phyloP scores from a whole-genome alignment of 106 monocot species.

The Allium fistulosum region DNA sequence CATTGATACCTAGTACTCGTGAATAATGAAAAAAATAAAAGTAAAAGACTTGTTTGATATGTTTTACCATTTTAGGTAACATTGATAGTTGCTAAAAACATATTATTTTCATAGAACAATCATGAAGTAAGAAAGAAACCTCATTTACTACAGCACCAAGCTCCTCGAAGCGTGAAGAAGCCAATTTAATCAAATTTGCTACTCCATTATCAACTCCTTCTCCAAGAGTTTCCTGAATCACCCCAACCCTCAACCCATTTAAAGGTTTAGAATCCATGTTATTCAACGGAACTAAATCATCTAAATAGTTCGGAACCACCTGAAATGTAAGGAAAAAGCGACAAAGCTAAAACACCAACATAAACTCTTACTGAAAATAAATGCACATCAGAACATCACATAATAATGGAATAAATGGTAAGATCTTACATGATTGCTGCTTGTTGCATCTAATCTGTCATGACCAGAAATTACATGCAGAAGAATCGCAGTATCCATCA shows the following conservation, averaged over 20 bases:
- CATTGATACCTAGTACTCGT: constrained; percentile 62
- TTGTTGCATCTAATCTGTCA: constrained; percentile 81
- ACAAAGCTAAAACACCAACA: constrained; percentile 1
- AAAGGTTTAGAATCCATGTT: constrained; percentile 55
- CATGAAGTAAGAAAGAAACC: constrained; percentile 25
- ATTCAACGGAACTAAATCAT: constrained; percentile 43
- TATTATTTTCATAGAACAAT: not conserved
- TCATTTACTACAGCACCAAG: constrained; percentile 68
- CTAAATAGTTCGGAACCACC: constrained; percentile 70
- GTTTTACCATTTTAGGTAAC: too few relatives aligned
- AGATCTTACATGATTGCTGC: constrained; percentile 59
- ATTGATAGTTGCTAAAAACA: too few relatives aligned
- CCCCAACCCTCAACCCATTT: constrained; percentile 64
- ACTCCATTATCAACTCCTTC: constrained; percentile 81
- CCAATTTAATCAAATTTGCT: constrained; percentile 39
- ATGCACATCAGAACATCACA: too few relatives aligned
- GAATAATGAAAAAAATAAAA: constrained; percentile 5
- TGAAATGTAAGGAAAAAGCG: constrained; percentile 18
- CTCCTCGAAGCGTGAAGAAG: constrained; percentile 72
- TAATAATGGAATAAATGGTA: too few relatives aligned
- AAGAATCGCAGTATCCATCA: constrained; percentile 67
- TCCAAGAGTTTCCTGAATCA: constrained; percentile 80
- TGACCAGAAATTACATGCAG: constrained; percentile 73
- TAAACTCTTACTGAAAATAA: not conserved
- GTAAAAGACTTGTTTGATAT: not conserved